Evolutionary conservation across 2,329 filamentous ascomycete genomes (phyloP), one percentile per base, ranked within the genome.

Genomic region (Aureobasidium leucospermi): DNA sequence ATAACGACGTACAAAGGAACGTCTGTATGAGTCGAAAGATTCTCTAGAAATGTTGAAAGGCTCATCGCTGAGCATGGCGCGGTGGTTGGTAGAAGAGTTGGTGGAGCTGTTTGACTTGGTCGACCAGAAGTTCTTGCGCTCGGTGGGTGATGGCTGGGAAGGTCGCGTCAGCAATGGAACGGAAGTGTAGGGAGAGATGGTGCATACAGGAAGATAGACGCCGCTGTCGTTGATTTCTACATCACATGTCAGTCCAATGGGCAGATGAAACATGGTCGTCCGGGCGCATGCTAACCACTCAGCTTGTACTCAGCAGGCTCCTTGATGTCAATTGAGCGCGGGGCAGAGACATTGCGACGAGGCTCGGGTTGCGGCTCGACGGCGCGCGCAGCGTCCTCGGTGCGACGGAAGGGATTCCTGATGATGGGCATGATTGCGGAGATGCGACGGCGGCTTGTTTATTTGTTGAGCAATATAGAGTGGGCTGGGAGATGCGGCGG

Each of bases 1-100:
- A 19, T 29, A 15, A 11, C n/a, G 13, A 79, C 87, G 67, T 82
- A 96, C 93, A 78, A 97, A 97, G 64, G 92, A 96, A 68, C 94
- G 85, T 64, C 94, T 83, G 75, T 97, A 97, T 3, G 92, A 96
- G 72, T 97, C 94, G 70, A 97, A 97, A 1, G 92, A 96, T 76
- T 97, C 94, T 68, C 93, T 84, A 39, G 92, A 96, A 71, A 97
- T 97, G 64, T 88, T 90, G 72, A 97, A 97, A 13, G 88, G 91
- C 71, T 97, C 93, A 63, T 96, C 90, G 67, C 86, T 85, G 61
- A 89, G 78, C 66, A 87, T 83, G 69, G 81, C 85, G 60, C 83
- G 78, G 69, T 84, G 81, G 64, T 83, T 82, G 32, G 79, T 79
- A 19, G 79, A 78, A 57, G 75, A 76, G 23, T 75, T 77, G n/a